Conservation (phyloP, 768 basidiomycete genomes). For the Suillus weaverae region DNA sequence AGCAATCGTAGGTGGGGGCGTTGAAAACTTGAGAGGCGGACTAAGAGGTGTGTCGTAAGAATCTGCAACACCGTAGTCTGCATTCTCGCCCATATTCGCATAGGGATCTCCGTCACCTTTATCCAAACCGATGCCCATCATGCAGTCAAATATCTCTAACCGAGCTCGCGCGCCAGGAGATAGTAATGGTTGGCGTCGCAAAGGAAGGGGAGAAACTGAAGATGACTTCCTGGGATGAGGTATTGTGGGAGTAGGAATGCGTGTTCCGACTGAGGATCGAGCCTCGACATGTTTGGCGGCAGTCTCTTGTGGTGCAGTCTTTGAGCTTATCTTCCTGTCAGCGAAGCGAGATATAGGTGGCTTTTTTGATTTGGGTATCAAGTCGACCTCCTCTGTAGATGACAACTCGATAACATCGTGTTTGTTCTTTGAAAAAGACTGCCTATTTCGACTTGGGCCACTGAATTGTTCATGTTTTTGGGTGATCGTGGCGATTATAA, state of each 20-base stretch:
- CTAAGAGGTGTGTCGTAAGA: conserved; percentile 6
- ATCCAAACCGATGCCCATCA: conserved; percentile 14
- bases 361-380: neutral
- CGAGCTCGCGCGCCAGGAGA: conserved; percentile 29
- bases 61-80: conserved; percentile 7
- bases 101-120: neutral
- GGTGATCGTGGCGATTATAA: neutral
- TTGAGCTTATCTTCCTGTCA: neutral
- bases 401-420: neutral
- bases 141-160: conserved; percentile 30
- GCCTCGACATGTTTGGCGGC: neutral
- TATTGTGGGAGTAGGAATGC: neutral
- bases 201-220: neutral
- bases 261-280: neutral
- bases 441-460: neutral
- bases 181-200: conserved; percentile 15
- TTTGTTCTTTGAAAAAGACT: neutral
- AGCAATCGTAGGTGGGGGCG: conserved; percentile 1
- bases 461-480: neutral
- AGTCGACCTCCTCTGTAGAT: neutral
- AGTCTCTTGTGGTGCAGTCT: neutral
- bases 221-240: neutral
- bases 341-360: neutral
- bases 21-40: conserved; percentile 4
- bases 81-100: conserved; percentile 4